These are phyloP conservation scores for Solanum stenotomum DNA, from an alignment of 257 asterid genomes.

Conservation along the genomic window DNA sequence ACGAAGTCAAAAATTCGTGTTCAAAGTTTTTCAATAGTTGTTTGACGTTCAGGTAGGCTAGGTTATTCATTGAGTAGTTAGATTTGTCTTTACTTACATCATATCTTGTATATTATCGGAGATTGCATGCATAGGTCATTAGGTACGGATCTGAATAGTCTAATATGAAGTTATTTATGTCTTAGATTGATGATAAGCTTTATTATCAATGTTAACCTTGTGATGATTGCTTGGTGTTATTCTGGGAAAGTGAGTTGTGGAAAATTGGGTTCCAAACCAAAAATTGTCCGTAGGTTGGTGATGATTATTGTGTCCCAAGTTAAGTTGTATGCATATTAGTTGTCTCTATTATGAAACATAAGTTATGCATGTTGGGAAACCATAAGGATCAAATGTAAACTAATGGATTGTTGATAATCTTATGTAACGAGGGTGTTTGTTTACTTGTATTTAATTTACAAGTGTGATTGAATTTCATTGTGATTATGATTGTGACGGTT, in stretches of 20 bases:
- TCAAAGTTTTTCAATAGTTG: not conserved
- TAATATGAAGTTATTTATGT: no score
- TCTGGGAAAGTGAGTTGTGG: not conserved
- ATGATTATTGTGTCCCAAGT: not conserved
- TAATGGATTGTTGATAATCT: not conserved
- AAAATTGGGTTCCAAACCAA: not conserved
- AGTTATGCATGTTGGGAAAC: not conserved
- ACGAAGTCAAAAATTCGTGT: not conserved
- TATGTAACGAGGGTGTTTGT: not conserved
- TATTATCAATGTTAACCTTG: not conserved
- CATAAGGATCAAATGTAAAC: not conserved
- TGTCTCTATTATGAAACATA: not conserved
- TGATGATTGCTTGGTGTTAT: not conserved
- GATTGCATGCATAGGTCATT: not conserved
- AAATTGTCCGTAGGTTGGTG: not conserved
- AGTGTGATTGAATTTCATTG: not conserved
- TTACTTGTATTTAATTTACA: no score
- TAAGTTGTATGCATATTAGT: not conserved
- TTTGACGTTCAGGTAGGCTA: not conserved
- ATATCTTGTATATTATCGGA: not conserved
- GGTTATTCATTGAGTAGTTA: not conserved
- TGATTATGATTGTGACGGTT: not conserved
- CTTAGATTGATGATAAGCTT: not conserved
- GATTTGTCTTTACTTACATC: not conserved
- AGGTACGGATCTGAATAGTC: fast-evolving